A percentile compares a stretch with the other conserved stretches of the same genome.
Evolutionary conservation across 2,329 filamentous ascomycete species (phyloP).

Genomic region (Metarhizium rileyi): DNA sequence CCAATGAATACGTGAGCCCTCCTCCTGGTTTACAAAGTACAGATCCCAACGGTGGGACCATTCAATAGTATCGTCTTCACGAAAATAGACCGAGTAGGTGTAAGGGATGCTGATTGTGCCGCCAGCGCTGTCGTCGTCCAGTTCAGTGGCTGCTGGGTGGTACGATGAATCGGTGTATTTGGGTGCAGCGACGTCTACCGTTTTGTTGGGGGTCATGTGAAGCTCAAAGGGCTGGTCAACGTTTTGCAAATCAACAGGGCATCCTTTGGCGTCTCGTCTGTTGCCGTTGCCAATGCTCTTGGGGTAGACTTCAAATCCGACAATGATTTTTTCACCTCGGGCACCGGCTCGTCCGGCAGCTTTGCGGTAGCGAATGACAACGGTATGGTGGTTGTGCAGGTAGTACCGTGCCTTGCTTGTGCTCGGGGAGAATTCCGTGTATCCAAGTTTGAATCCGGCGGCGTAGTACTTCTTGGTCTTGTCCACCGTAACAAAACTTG

Average conservation of each 20-base stretch:
- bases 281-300: conserved; percentile 62
- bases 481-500: conserved; percentile 79
- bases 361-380: conserved; percentile 68
- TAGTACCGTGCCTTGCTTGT: conserved; percentile 57
- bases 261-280: conserved; percentile 53
- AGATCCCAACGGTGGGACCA: conserved; percentile 82
- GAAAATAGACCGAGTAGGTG: conserved; percentile 84
- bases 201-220: conserved; percentile 53
- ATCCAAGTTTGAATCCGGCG: conserved; percentile 81
- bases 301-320: conserved; percentile 83
- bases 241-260: conserved; percentile 56
- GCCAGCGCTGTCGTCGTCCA: conserved; percentile 52
- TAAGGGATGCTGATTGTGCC: conserved; percentile 67
- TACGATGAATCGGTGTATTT: conserved; percentile 52
- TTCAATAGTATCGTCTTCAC: conserved; percentile 69
- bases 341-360: conserved; percentile 60
- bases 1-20: conserved; percentile 76
- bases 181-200: conserved; percentile 28
- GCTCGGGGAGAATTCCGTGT: conserved; percentile 53
- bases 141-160: conserved; percentile 32
- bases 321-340: conserved; percentile 66
- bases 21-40: conserved; percentile 82
- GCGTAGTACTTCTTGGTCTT: conserved; percentile 82
- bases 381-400: conserved; percentile 80
- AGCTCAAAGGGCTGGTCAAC: conserved; percentile 59